phyloP scores from a whole-genome alignment of 2,329 filamentous ascomycete species.

The Claviceps spartinae region DNA sequence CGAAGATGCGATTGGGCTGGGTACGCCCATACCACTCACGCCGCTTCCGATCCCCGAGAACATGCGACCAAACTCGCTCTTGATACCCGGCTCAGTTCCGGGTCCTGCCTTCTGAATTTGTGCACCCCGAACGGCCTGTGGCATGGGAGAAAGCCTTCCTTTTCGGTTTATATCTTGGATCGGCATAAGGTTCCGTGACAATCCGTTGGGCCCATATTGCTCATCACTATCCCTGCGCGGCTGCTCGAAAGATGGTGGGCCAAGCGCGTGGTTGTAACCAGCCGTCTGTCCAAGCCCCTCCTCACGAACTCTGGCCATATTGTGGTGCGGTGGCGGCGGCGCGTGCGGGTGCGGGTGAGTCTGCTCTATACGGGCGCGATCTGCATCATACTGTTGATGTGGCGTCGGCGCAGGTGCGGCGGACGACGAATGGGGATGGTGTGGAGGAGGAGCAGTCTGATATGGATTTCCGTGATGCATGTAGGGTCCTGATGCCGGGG shows the following conservation, averaged over 20 bases:
- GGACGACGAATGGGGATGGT: conserved; percentile 22
- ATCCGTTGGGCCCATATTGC: conserved; percentile 17
- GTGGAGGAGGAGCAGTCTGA: conserved; percentile 18
- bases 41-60: conserved; percentile 76
- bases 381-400: conserved; percentile 33
- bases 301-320: conserved; percentile 28
- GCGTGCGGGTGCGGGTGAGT: conserved; percentile 24
- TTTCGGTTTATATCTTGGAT: conserved; percentile 71
- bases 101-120: conserved; percentile 70
- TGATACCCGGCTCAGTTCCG: conserved; percentile 74
- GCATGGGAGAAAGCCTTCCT: conserved; percentile 74
- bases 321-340: conserved; percentile 20
- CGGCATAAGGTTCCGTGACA: conserved; percentile 54
- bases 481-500: conserved; percentile 27
- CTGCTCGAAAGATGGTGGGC: conserved; percentile 25
- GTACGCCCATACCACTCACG: conserved; percentile 34
- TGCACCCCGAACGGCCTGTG: conserved; percentile 85
- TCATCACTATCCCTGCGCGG: conserved; percentile 27
- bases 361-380: conserved; percentile 31
- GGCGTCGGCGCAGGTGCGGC: conserved; percentile 17
- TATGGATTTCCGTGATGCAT: conserved; percentile 18
- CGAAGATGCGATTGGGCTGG: conserved; percentile 34
- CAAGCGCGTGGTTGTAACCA: conserved; percentile 32
- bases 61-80: conserved; percentile 89
- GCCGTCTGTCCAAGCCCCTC: conserved; percentile 37